These are phyloP conservation scores for Neurospora discreta DNA, from an alignment of 495 filamentous ascomycete species.

Conservation along the genomic window DNA sequence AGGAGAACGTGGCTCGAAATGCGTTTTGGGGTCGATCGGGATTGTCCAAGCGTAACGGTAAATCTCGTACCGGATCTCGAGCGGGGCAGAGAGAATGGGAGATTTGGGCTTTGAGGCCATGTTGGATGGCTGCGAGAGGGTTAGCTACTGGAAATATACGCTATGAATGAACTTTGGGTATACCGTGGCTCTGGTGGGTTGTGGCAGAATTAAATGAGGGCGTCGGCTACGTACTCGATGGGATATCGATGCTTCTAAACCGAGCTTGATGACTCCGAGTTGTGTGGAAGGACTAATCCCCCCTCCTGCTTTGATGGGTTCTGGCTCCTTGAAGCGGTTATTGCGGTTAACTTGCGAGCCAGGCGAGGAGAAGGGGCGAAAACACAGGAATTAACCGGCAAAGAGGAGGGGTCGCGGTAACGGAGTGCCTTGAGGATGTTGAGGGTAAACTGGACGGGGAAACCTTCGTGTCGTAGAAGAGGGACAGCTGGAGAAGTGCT, in stretches of 20 bases:
- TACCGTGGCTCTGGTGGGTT: neutral
- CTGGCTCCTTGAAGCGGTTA: neutral
- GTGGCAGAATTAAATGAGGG: no score
- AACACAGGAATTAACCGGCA: no score
- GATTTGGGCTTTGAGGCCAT: neutral
- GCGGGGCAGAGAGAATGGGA: neutral
- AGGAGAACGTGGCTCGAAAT: neutral
- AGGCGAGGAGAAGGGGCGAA: no score
- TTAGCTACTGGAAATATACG: neutral
- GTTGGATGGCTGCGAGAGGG: neutral
- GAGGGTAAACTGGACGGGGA: neutral
- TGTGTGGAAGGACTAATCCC: no score
- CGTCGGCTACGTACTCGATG: no score
- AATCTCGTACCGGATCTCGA: neutral
- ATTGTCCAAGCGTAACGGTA: neutral
- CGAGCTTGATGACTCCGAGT: no score
- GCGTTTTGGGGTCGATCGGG: neutral
- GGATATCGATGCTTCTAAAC: no score
- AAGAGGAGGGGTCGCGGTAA: neutral
- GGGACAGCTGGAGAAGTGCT: neutral
- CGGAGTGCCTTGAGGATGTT: neutral
- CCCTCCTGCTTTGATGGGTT: no score
- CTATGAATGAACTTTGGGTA: neutral
- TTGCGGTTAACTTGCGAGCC: neutral
- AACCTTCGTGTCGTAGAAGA: neutral